A percentile compares a stretch with the other conserved stretches of the same genome.
Evolutionary conservation across 1,284 basidiomycete genomes (phyloP).

Genomic region (Tylopilus sp.): DNA sequence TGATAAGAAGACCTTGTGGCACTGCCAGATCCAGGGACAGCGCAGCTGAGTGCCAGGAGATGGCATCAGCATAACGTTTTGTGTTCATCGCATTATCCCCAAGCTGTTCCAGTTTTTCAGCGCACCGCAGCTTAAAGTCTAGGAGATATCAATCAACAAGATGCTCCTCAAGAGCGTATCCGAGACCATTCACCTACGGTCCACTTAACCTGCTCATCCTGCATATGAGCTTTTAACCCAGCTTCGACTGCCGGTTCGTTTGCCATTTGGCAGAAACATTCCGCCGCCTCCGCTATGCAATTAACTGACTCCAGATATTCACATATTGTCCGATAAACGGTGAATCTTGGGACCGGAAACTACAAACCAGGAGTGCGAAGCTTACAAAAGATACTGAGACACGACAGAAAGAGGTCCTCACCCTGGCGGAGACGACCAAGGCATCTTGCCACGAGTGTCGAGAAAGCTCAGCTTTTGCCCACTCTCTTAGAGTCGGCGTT

Average conservation of each 20-base stretch:
- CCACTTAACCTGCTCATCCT: neutral
- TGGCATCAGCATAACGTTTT: neutral
- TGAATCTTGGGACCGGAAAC: neutral
- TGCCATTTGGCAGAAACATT: neutral
- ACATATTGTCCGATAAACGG: neutral
- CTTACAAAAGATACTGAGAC: too few relatives aligned
- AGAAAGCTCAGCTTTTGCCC: neutral
- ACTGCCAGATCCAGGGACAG: neutral
- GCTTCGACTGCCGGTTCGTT: neutral
- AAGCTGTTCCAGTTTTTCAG: neutral
- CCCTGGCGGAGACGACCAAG: neutral
- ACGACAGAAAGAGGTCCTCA: neutral
- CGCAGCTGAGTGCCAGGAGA: slow-evolving; percentile 1
- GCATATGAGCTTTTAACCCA: neutral
- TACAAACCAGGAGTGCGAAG: neutral
- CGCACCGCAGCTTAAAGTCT: slow-evolving; percentile 1
- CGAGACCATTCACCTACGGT: neutral
- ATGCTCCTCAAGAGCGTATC: neutral
- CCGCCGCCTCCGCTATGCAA: neutral
- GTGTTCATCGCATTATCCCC: neutral
- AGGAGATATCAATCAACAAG: neutral
- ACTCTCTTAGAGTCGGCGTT: neutral
- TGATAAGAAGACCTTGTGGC: neutral
- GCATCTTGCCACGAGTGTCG: neutral
- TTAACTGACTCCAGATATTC: neutral